Percentiles rank a stretch among this genome's conserved stretches.
These are phyloP conservation scores for Batrachochytrium dendrobatidis DNA, from an alignment of 371 early-diverging fungal genomes.

Conservation along the genomic window DNA sequence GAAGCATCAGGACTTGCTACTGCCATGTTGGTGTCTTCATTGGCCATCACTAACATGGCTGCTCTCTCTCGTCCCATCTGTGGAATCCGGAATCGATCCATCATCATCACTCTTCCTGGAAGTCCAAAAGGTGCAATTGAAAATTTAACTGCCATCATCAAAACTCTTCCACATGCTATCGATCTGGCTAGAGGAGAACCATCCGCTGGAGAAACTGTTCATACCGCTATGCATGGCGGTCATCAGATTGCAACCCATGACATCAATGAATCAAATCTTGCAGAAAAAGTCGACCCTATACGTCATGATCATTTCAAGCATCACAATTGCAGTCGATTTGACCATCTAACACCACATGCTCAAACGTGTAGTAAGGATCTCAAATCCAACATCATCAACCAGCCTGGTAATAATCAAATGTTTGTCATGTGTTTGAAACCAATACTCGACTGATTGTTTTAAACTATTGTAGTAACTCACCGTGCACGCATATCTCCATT, in stretches of 20 bases:
- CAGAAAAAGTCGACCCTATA: too few species aligned
- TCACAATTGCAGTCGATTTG: too few species aligned
- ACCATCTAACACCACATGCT: too few species aligned
- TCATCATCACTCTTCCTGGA: conserved; percentile 82
- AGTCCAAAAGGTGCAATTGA: conserved; percentile 79
- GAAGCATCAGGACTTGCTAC: conserved; percentile 68
- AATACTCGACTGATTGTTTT: too few species aligned
- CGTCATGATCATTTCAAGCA: neutral
- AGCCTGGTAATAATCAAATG: too few species aligned
- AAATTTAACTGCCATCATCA: conserved; percentile 62
- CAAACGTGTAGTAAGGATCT: too few species aligned
- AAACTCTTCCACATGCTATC: conserved; percentile 73
- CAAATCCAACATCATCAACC: too few species aligned
- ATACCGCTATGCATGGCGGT: conserved; percentile 29
- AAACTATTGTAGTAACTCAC: conserved; percentile 49
- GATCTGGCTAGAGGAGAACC: conserved; percentile 54
- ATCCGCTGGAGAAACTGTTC: conserved; percentile 38
- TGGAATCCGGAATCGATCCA: conserved; percentile 62
- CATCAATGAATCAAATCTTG: neutral
- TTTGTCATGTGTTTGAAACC: too few species aligned
- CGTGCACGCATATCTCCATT: conserved; percentile 74
- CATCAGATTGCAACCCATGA: neutral
- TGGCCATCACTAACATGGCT: conserved; percentile 78
- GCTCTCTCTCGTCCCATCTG: conserved; percentile 75
- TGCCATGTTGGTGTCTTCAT: conserved; percentile 61